Conservation (phyloP, 495 filamentous ascomycete species). For the Extremus antarcticus region DNA sequence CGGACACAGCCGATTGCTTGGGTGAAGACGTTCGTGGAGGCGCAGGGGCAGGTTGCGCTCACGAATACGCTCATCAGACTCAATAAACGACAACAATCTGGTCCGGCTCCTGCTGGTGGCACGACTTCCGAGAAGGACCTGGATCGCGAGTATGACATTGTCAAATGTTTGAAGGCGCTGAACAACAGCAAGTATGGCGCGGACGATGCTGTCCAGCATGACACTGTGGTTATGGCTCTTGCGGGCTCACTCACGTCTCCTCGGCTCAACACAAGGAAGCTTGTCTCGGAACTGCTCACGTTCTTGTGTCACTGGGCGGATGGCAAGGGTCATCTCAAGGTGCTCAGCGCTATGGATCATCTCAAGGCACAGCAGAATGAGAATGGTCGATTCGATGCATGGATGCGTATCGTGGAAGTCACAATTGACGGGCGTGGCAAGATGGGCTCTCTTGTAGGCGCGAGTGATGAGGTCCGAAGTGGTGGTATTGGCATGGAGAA, state of each 20-base stretch:
- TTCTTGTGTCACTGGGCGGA: constrained; percentile 96
- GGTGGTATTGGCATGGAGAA: constrained; percentile 99
- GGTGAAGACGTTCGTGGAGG: constrained; percentile 94
- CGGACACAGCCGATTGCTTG: constrained; percentile 94
- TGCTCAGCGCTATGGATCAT: constrained; percentile 84
- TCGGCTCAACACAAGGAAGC: constrained; percentile 80
- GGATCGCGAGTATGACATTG: constrained; percentile 92
- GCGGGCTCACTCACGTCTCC: constrained; percentile 81
- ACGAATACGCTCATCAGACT: constrained; percentile 90
- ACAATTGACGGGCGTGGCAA: constrained; percentile 94
- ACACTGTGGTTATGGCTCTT: constrained; percentile 78
- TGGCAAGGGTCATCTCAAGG: constrained; percentile 88
- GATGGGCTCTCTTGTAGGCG: constrained; percentile 94
- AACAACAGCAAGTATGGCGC: constrained; percentile 99
- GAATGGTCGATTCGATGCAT: constrained; percentile 93
- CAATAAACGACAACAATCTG: constrained; percentile 71
- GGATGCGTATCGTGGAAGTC: constrained; percentile 98
- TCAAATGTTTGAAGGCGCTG: constrained; percentile 91
- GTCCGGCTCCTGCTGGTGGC: constrained; percentile 46
- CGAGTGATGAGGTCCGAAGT: constrained; percentile 91
- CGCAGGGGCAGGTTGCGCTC: constrained; percentile 91
- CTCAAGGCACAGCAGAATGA: constrained; percentile 84
- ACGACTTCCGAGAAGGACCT: constrained; percentile 72
- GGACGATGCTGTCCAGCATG: constrained; percentile 87
- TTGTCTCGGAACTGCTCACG: constrained; percentile 92